Conservation (phyloP, 768 basidiomycete species). For the Mycena amicta region DNA sequence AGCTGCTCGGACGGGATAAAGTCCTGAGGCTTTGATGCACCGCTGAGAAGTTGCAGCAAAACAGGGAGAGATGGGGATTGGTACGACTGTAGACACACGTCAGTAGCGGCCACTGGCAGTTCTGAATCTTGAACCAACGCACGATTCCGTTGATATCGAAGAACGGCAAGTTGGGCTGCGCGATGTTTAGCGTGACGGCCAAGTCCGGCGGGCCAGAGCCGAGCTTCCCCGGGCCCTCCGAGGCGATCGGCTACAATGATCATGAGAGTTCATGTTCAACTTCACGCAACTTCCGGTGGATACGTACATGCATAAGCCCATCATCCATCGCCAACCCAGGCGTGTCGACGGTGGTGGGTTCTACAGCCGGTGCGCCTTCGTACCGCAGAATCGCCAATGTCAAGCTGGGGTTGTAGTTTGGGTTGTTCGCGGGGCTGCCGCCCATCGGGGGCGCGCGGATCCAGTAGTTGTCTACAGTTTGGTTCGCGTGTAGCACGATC, state of each 20-base stretch:
- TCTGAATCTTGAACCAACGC: neutral
- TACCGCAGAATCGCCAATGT: slow-evolving; percentile 43
- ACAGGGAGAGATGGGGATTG: slow-evolving; percentile 41
- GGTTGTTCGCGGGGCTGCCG: slow-evolving; percentile 27
- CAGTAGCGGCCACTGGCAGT: neutral
- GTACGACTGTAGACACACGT: slow-evolving; percentile 25
- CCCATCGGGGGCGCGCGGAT: slow-evolving; percentile 36
- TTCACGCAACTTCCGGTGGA: neutral
- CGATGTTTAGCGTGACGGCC: slow-evolving; percentile 12
- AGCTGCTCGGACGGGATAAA: slow-evolving; percentile 14
- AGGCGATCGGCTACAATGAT: slow-evolving; percentile 15
- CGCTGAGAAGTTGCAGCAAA: slow-evolving; percentile 50
- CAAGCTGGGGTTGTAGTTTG: slow-evolving; percentile 33
- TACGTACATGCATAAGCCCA: slow-evolving; percentile 32
- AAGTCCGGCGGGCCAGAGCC: slow-evolving; percentile 18
- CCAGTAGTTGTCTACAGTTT: slow-evolving; percentile 48
- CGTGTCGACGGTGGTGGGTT: slow-evolving; percentile 32
- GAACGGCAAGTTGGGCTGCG: slow-evolving; percentile 18
- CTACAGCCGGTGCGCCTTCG: slow-evolving; percentile 32
- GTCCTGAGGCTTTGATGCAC: slow-evolving; percentile 30
- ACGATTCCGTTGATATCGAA: slow-evolving; percentile 23
- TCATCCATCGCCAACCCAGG: slow-evolving; percentile 28
- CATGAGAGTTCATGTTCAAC: slow-evolving; percentile 9
- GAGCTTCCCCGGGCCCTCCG: slow-evolving; percentile 11
- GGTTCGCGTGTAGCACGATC: slow-evolving; percentile 42